phyloP scores from a whole-genome alignment of 2,329 filamentous ascomycete species.

The Aspergillus tamarii region DNA sequence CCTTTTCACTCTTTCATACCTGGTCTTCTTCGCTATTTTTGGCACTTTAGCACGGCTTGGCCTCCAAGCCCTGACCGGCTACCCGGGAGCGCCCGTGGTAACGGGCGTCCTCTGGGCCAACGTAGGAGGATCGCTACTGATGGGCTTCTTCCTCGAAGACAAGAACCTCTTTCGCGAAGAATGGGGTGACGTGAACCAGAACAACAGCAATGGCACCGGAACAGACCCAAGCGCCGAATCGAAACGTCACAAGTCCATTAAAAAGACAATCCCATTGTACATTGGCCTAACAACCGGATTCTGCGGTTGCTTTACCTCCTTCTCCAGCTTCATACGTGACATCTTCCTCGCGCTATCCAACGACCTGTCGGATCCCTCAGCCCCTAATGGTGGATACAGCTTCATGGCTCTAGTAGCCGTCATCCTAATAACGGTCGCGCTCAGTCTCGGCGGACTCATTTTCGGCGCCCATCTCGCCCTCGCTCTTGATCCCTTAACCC shows the following conservation, averaged over 20 bases:
- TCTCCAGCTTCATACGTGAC: constrained; percentile 83
- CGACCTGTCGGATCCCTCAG: constrained; percentile 61
- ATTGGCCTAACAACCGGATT: constrained; percentile 85
- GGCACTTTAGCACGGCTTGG: constrained; percentile 84
- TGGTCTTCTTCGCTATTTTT: constrained; percentile 81
- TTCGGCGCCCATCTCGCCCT: constrained; percentile 76
- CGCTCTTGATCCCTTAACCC: constrained; percentile 60
- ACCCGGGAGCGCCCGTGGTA: constrained; percentile 73
- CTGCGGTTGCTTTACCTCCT: constrained; percentile 87
- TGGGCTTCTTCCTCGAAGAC: constrained; percentile 86
- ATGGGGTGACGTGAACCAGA: constrained; percentile 51
- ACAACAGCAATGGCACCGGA: constrained; percentile 31
- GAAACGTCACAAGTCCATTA: constrained; percentile 64
- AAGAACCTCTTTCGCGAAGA: constrained; percentile 72
- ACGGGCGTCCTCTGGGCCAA: constrained; percentile 87
- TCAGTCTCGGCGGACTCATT: constrained; percentile 71
- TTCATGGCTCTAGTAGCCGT: constrained; percentile 81
- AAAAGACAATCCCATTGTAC: constrained; percentile 87
- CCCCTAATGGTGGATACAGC: constrained; percentile 71
- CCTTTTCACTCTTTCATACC: constrained; percentile 75
- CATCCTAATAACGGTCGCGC: constrained; percentile 69
- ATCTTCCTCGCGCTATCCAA: constrained; percentile 79
- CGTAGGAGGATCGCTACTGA: constrained; percentile 75
- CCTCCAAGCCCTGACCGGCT: constrained; percentile 76
- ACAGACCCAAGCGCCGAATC: constrained; percentile 29